Base-by-base conservation (phyloP, 2,329 filamentous ascomycete genomes). In the Exserohilum turcica region DNA sequence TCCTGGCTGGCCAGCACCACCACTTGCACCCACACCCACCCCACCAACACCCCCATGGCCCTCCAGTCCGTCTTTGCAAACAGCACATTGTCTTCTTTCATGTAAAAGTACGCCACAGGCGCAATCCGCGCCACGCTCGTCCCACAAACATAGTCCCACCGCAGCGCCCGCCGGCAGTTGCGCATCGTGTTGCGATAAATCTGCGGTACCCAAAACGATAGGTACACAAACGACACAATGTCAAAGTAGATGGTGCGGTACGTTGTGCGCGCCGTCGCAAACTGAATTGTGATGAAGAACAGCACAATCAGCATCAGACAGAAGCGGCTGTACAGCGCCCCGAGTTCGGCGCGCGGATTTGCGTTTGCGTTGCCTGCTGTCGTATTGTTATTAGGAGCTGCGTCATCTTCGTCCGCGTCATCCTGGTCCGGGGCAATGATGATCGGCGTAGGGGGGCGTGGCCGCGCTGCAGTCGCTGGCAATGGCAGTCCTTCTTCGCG, bases 171-270 rank as follows among this genome's bases (percentile, higher is more conserved):
- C 35, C 92, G 90, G 74, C 92, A 96, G 75, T 97, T 97, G 48
- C 93, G 90, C 75, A 90, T 86, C 47, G 89, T 81, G 72, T 99
- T 99, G 57, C 94, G 90, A 69, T 89, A 85, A 62, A 97, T 96
- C 73, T 99, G 94, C 0, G 94, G 93, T 0, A 87, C 71, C 93
- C 93, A 97, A 70, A 97, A 87, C 16, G 92, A 96, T 38, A 97
- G 84, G 71, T 97, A 97, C 47, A 83, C 61, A 64, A 93, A 85
- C 2, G 84, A 82, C 18, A 96, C 77, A 2, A 81, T 59, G 69
- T 92, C 81, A 57, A 80, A 80, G 71, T 86, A 88, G 36, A 80
- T 70, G 2, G 78, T 78, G 19, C 82, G 80, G 2, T 82, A 68
- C 1, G 76, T 74, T 3, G 77, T 74, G 56, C 84, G 84, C 74